Conservation (phyloP, 2,329 filamentous ascomycete species). For the Juglanconis oblonga region DNA sequence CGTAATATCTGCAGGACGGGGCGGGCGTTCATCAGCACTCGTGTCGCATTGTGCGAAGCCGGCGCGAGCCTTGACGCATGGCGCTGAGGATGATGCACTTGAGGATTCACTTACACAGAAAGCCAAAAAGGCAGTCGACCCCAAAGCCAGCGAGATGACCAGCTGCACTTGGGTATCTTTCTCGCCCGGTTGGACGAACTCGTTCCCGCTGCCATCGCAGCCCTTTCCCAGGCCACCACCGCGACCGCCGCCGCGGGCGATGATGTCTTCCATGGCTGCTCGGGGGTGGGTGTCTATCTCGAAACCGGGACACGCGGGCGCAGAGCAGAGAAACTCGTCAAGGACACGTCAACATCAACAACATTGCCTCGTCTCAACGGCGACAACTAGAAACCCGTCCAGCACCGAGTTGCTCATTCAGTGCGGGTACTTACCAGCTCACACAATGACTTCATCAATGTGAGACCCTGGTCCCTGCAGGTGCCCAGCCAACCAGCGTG, state of each 20-base stretch:
- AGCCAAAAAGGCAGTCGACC: slow-evolving; percentile 66
- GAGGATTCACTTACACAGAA: slow-evolving; percentile 63
- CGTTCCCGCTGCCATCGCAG: slow-evolving; percentile 22
- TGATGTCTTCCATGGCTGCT: slow-evolving; percentile 8
- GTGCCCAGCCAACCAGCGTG: not conserved
- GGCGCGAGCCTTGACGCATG: no score
- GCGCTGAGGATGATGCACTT: not conserved
- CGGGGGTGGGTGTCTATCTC: not conserved
- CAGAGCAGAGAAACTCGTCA: not conserved
- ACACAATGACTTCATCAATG: not conserved
- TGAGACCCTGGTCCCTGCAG: not conserved
- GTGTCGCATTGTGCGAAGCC: not conserved
- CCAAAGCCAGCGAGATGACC: slow-evolving; percentile 67
- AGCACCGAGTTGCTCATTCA: not conserved
- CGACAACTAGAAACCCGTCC: not conserved
- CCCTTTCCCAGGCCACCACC: not conserved
- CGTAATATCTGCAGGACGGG: slow-evolving; percentile 65
- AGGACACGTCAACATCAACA: not conserved
- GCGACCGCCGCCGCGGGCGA: not conserved
- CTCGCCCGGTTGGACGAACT: slow-evolving; percentile 32
- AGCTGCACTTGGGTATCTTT: slow-evolving; percentile 63
- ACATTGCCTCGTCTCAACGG: not conserved
- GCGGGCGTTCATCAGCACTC: slow-evolving; percentile 1
- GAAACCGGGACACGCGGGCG: not conserved
- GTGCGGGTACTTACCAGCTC: not conserved